Evolutionary conservation across 768 basidiomycete species (phyloP), one percentile per base, ranked within the genome.

Genomic region (Dacryopinax primogenitus): DNA sequence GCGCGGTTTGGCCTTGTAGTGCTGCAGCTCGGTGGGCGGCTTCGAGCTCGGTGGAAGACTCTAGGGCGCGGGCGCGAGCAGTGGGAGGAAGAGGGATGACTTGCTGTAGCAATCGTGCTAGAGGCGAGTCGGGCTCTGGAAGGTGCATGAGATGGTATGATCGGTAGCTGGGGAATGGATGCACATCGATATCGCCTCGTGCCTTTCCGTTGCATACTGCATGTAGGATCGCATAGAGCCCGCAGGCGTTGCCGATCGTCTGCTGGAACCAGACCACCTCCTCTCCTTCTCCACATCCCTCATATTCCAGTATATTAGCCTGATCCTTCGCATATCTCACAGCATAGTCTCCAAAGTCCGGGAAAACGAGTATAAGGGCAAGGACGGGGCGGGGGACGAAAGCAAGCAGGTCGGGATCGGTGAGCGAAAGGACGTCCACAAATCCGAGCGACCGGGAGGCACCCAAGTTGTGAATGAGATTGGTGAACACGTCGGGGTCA

Each of bases 221-320:
- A 33, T 66, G 65, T 28, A 66, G 61, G 23, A 66, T 62, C 4
- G 61, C 65, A 23, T 66, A 66, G 11, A 66, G 36, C 3, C 65
- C 65, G 32, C 65, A 66, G n/a, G 65, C 65, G 21, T 62, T 66
- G 23, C 62, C 21, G 33, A 66, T 66, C 0, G 65, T 62, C 30
- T 66, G 65, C 37, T 30, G 6, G 62, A 63, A 66, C 65, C 65
- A 62, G 33, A 62, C 32, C 3, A 61, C 37, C 7, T 63, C 61
- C 36, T 66, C 65, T 16, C 34, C 37, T 16, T n/a, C 9, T 21
- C 65, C 65, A 11, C 23, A 32, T n/a, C 64, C 64, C 16, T 23
- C 58, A 28, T 63, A 62, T 36, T 66, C 65, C 35, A n/a, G 33
- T n/a, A 39, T 35, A 9, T 32, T 33, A n/a, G 26, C n/a, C 51